Conservation (phyloP, 768 basidiomycete genomes). For the Jaapia argillacea region DNA sequence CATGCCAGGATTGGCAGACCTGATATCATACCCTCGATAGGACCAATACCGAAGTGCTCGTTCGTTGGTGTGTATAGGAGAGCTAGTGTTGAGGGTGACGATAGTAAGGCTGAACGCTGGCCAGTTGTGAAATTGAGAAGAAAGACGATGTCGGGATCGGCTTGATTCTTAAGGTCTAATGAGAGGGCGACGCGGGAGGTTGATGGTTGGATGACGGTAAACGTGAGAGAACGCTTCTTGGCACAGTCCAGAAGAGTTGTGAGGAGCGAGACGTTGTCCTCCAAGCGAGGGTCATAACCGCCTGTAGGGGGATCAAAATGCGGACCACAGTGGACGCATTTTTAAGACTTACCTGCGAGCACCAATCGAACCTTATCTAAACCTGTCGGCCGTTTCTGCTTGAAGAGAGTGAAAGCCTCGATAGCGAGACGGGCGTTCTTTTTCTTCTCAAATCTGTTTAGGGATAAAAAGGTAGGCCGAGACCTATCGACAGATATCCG, state of each 20-base stretch:
- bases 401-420: constrained; percentile 58
- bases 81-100: constrained; percentile 50
- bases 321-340: background rate
- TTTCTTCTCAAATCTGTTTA: constrained; percentile 95
- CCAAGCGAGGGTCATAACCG: constrained; percentile 82
- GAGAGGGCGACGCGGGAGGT: constrained; percentile 30
- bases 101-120: constrained; percentile 79
- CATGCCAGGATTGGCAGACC: constrained; percentile 87
- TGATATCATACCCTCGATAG: constrained; percentile 90
- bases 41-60: constrained; percentile 97
- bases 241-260: constrained; percentile 49
- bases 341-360: constrained; percentile 52
- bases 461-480: constrained; percentile 69
- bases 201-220: constrained; percentile 41
- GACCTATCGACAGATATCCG: constrained; percentile 24
- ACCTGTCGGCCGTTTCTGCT: constrained; percentile 14
- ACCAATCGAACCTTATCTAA: constrained; percentile 51
- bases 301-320: constrained; percentile 31
- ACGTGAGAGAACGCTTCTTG: constrained; percentile 44
- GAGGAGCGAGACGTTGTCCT: constrained; percentile 75
- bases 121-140: constrained; percentile 84
- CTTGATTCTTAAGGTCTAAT: constrained; percentile 25
- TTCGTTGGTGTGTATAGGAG: constrained; percentile 91
- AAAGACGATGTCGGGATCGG: constrained; percentile 62
- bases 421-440: constrained; percentile 85